Base-by-base conservation (phyloP, 805 yeast genomes). In the Candida endomychidarum region DNA sequence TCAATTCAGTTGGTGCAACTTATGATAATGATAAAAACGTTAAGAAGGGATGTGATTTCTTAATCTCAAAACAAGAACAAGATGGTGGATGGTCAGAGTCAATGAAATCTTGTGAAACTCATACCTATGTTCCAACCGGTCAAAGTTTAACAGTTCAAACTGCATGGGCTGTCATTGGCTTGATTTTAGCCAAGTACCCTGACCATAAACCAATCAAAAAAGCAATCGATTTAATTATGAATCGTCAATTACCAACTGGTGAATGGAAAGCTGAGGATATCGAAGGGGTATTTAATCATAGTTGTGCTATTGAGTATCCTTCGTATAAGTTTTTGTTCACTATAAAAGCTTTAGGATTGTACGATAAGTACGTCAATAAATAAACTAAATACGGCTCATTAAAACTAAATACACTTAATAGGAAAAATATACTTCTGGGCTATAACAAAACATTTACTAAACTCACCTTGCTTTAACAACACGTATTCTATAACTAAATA, bases 11-110 rank as follows among this genome's bases (percentile, higher is more conserved):
- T 19, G 86, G 81, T 1, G 74, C 74, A 42, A 65, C 54, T 2
- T 91, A 89, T 57, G 54, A 54, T 1, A 87, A 82, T 52, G 78
- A 83, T 27, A 75, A 68, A 5, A 60, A 65, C 2, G 95, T 87
- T 5, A 64, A 70, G 27, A 75, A 65, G 50, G 99, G 96, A 0
- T 93, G 98, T 57, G 95, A 89, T 34, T 93, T 87, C 60, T 58
- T 93, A 12, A 82, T 81, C 1, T 54, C 77, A 1, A 79, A 84
- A 51, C 98, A 91, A 57, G 71, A 82, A 53, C 61, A 57, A 3
- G 98, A 93, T 61, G 99, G 99, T 17, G 99, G 99, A 1, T 93
- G 99, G 99, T 86, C 96, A 41, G 99, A 93, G 62, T 77, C 86
- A 7, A 88, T 91, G 86, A 83, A 91, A 57, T 80, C 95, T 3